Evolutionary conservation across 257 asterid genomes (phyloP).

Genomic region (Henckelia pumila): DNA sequence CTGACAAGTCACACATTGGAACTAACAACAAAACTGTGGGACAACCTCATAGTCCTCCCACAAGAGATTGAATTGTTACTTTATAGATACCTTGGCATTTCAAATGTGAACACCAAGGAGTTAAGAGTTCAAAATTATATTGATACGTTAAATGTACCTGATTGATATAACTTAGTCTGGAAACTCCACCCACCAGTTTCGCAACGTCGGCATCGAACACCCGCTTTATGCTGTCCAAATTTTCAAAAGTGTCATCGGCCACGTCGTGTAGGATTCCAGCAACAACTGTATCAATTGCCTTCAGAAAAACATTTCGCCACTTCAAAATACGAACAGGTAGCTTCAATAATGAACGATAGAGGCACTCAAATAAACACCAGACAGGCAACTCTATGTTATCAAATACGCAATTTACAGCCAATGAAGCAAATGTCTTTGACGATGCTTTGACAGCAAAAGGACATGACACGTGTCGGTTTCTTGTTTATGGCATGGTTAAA

Average conservation of each 20-base stretch:
- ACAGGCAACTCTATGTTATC: constrained; percentile 10
- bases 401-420: neutral
- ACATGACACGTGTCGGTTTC: no score
- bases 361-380: neutral
- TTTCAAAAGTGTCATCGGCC: constrained; percentile 79
- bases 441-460: constrained; percentile 12
- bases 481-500: no score
- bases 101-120: constrained; percentile 11
- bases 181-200: constrained; percentile 89
- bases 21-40: constrained; percentile 12
- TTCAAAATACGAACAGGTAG: constrained; percentile 18
- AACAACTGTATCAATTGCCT: constrained; percentile 91
- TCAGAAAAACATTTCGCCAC: constrained; percentile 20
- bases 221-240: constrained; percentile 63
- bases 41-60: constrained; percentile 16
- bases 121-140: constrained; percentile 6
- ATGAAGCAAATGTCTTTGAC: neutral
- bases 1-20: constrained; percentile 3
- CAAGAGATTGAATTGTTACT: constrained; percentile 1
- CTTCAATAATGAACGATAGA: constrained; percentile 15
- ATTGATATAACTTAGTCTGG: constrained; percentile 84
- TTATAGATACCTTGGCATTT: constrained; percentile 5
- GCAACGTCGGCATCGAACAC: constrained; percentile 83
- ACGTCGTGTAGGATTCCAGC: constrained; percentile 97
- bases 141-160: constrained; percentile 50